Conservation (phyloP, 2,329 filamentous ascomycete genomes). For the Xylariaceae sp. region DNA sequence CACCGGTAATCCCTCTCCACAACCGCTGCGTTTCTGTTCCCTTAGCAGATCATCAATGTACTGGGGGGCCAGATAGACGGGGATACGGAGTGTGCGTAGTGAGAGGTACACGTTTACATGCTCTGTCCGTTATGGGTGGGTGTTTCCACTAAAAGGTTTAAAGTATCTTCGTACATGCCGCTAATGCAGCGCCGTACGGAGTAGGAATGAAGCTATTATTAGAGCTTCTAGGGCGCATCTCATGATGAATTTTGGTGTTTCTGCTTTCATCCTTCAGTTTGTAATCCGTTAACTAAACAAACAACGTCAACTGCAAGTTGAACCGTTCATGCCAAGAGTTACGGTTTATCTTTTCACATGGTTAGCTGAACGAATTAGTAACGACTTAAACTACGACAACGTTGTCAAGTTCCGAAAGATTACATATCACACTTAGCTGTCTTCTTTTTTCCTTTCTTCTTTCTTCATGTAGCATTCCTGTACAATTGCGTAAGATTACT, state of each 20-base stretch:
- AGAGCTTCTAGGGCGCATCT: background rate
- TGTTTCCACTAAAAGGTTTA: background rate
- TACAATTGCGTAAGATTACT: too few species aligned
- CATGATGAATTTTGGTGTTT: background rate
- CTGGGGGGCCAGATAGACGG: background rate
- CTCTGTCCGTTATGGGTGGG: background rate
- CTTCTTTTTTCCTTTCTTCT: background rate
- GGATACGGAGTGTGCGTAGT: background rate
- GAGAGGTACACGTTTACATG: background rate
- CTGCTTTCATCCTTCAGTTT: background rate
- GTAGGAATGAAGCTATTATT: conserved; percentile 8
- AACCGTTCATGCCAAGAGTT: too few species aligned
- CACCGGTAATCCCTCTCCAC: background rate
- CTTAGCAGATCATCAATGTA: background rate
- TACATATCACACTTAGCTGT: background rate
- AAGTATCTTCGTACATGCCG: background rate
- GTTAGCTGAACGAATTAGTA: too few species aligned
- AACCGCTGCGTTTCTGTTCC: background rate
- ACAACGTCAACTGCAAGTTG: too few species aligned
- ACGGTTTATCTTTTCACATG: too few species aligned
- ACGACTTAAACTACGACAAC: too few species aligned
- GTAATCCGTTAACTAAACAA: too few species aligned
- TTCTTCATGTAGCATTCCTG: background rate
- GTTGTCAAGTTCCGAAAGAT: too few species aligned
- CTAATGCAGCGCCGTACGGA: background rate